Conservation (phyloP, 805 yeast genomes). For the Wickerhamiella occidentalis region DNA sequence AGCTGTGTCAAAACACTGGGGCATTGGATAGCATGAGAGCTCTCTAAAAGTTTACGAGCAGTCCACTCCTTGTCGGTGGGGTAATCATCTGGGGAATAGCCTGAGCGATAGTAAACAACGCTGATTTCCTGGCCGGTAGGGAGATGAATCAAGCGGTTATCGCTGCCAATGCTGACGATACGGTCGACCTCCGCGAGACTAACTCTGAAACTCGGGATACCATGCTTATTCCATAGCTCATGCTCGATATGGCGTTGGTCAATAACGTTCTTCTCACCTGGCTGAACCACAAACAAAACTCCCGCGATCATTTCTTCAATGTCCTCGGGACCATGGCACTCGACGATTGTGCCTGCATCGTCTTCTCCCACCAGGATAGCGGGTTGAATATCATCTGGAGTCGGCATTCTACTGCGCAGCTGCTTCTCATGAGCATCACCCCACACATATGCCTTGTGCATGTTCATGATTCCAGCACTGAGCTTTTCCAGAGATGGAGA, state of each 20-base stretch:
- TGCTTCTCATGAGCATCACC: slow-evolving; percentile 14
- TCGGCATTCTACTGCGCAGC: neutral
- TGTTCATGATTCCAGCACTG: slow-evolving; percentile 59
- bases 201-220: slow-evolving; percentile 51
- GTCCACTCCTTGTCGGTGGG: slow-evolving; percentile 58
- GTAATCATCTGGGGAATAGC: slow-evolving; percentile 78
- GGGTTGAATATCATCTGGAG: neutral
- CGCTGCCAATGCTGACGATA: slow-evolving; percentile 30
- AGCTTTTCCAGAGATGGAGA: slow-evolving; percentile 53
- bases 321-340: neutral
- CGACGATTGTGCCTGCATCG: slow-evolving; percentile 14
- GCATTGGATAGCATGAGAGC: slow-evolving; percentile 72
- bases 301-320: slow-evolving; percentile 21
- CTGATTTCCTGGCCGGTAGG: slow-evolving; percentile 60
- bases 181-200: slow-evolving; percentile 48
- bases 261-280: slow-evolving; percentile 74
- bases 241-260: slow-evolving; percentile 85
- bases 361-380: slow-evolving; percentile 6
- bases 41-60: slow-evolving; percentile 60
- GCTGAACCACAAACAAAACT: slow-evolving; percentile 73
- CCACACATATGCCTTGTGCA: slow-evolving; percentile 40
- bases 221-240: slow-evolving; percentile 43
- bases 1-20: slow-evolving; percentile 83
- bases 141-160: slow-evolving; percentile 37
- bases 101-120: slow-evolving; percentile 82